These are phyloP conservation scores for Amanita thiersii DNA, from an alignment of 768 basidiomycete species.

Conservation along the genomic window DNA sequence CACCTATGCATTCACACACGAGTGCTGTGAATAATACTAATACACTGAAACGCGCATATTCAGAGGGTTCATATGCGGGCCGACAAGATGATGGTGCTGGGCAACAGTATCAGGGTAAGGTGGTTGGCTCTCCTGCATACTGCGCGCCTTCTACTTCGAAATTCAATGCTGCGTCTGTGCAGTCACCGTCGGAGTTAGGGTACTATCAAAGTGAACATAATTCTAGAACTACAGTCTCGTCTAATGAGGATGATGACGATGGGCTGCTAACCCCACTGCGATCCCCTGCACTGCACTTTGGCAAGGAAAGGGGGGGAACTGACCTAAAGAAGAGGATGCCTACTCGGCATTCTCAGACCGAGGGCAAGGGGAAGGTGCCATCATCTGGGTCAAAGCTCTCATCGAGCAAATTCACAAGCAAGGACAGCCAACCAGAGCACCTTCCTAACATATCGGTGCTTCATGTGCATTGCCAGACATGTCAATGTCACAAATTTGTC, in stretches of 20 bases:
- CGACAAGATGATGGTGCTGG: not conserved
- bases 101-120: conserved; percentile 11
- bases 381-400: no score
- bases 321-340: no score
- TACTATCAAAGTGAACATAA: conserved; percentile 17
- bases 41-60: conserved; percentile 4
- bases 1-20: not conserved
- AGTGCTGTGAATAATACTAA: not conserved
- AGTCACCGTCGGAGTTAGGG: conserved; percentile 21
- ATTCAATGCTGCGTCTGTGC: conserved; percentile 14
- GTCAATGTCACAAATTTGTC: not conserved
- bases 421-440: not conserved
- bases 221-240: conserved; percentile 12
- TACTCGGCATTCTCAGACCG: no score
- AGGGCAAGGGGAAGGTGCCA: no score
- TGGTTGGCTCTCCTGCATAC: conserved; percentile 8
- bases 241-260: conserved; percentile 1
- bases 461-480: not conserved
- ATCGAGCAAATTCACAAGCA: not conserved
- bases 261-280: conserved; percentile 5
- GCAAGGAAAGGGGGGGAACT: no score
- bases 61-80: conserved; percentile 4
- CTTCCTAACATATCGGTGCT: no score
- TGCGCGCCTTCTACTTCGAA: conserved; percentile 8
- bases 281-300: conserved; percentile 5